Evolutionary conservation across 495 filamentous ascomycete genomes (phyloP).

Genomic region (Aspergillus indologenus): DNA sequence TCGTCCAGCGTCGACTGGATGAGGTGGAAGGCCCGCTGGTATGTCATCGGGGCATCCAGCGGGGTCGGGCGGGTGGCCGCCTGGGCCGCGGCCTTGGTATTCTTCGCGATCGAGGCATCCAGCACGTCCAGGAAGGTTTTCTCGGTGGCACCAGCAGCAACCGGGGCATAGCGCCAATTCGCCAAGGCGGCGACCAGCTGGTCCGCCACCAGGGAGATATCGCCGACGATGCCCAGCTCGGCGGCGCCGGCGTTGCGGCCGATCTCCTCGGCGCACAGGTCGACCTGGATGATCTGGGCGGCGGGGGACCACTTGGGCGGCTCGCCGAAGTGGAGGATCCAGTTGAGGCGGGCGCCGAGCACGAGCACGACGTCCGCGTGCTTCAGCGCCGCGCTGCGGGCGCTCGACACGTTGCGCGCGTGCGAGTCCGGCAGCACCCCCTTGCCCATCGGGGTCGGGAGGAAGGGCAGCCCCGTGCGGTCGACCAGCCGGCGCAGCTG

Average conservation of each 20-base stretch:
- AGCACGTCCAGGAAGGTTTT: conserved; percentile 31
- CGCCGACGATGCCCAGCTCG: conserved; percentile 50
- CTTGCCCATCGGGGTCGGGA: conserved; percentile 65
- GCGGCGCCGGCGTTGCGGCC: conserved; percentile 47
- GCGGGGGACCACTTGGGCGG: conserved; percentile 54
- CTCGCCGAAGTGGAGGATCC: conserved; percentile 63
- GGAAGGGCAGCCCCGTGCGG: conserved; percentile 53
- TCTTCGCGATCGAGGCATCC: conserved; percentile 42
- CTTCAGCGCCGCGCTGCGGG: conserved; percentile 56
- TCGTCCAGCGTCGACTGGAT: conserved; percentile 49
- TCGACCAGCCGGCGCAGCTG: conserved; percentile 48
- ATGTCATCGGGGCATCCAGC: conserved; percentile 47
- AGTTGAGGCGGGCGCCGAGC: conserved; percentile 60
- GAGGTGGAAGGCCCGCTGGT: conserved; percentile 52
- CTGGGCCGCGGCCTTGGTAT: conserved; percentile 39
- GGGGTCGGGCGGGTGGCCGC: conserved; percentile 35
- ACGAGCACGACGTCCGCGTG: conserved; percentile 58
- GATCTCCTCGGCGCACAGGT: conserved; percentile 56
- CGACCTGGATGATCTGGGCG: conserved; percentile 58
- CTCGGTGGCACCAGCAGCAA: conserved; percentile 17
- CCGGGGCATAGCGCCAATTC: conserved; percentile 44
- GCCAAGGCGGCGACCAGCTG: conserved; percentile 43
- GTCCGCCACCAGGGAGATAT: conserved; percentile 49
- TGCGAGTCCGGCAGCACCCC: conserved; percentile 59
- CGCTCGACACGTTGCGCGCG: conserved; percentile 52